Base-by-base conservation (phyloP, 2,329 filamentous ascomycete species). In the Chrysoporthe cubensis region DNA sequence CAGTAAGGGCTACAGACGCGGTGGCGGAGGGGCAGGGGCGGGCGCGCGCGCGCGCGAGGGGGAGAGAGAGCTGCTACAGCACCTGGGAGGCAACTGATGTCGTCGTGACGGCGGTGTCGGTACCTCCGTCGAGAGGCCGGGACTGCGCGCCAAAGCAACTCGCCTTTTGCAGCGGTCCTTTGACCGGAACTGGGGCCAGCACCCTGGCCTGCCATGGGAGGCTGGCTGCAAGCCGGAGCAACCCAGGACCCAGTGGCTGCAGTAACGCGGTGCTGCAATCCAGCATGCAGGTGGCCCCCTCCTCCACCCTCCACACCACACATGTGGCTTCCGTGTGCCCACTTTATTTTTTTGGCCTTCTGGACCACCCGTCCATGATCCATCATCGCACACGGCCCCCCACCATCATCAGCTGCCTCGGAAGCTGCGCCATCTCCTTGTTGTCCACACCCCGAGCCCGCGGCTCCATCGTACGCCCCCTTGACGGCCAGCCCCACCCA, bases 281-380 rank as follows among this genome's bases (percentile, higher is more conserved):
- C 62, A 62, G 56, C 66, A 44, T 46, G 62, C 61, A 66, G 65
- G 59, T 62, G 63, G 65, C 65, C 65, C 26, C 65, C 65, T 32
- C 64, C 56, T 56, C 57, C 58, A 66, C 65, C 65, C 54, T 34
- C 61, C 34, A 50, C 34, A 50, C 64, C 44, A 58, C 59, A 60
- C 62, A 50, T 66, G 60, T 69, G 67, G 64, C 67, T 64, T 65
- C 57, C 43, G 34, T 69, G 59, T 61, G 64, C 64, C 67, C 67
- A 66, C 63, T 26, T 44, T 26, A 26, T 2, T n/a, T 26, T 26
- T 42, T 32, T 54, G 48, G 34, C 37, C 34, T 54, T 42, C 32
- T 40, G 61, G 46, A 56, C 46, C 61, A 34, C 37, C 65, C 14
- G 44, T 58, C 54, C 43, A 43, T 43, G 48, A 34, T 57, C 57